Base-by-base conservation (phyloP, 2,329 filamentous ascomycete species). In the Xylariales sp. region DNA sequence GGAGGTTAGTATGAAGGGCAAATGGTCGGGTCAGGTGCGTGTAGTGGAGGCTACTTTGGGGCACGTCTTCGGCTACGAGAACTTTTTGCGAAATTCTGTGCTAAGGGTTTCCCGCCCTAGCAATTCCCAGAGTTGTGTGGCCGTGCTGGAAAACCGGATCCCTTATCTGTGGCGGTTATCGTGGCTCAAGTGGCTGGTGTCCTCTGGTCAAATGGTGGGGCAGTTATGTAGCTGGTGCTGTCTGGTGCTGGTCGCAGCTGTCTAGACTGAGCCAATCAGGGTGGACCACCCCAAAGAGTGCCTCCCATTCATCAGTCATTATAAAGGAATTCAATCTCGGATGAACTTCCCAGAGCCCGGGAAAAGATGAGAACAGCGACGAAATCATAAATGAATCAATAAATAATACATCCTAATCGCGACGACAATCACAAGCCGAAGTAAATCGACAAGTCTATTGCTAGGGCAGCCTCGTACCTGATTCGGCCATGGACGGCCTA, bases 401-500 rank as follows among this genome's bases (percentile, higher is more conserved):
- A 7, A 4, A 9, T 39, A 10, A 14, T 30, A 12, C 23, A 50
- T 54, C 8, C 16, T 18, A 43, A 23, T 32, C 3, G 10, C n/a
- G n/a, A 54, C 3, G 14, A n/a, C 14, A 49, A 23, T 12, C 30
- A 45, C 39, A 34, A 36, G 32, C 34, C 16, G 7, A 41, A 59
- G 43, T 23, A 30, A 62, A 28, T 10, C 10, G 12, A 45, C 39
- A 6, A 45, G 6, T 14, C 9, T 32, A 18, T n/a, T 49, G 7
- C 49, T 18, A 45, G 49, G 7, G 8, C 16, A 53, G 50, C 43
- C 32, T 28, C 30, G 56, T 49, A 50, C 59, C 41, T 28, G 3
- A 43, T 58, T 16, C 49, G 58, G 56, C 66, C 66, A 77, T 97
- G 93, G 89, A 94, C 76, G 82, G 85, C 60, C 82, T 96, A 59